Conservation (phyloP, 257 asterid species). For the Solanum chaucha region DNA sequence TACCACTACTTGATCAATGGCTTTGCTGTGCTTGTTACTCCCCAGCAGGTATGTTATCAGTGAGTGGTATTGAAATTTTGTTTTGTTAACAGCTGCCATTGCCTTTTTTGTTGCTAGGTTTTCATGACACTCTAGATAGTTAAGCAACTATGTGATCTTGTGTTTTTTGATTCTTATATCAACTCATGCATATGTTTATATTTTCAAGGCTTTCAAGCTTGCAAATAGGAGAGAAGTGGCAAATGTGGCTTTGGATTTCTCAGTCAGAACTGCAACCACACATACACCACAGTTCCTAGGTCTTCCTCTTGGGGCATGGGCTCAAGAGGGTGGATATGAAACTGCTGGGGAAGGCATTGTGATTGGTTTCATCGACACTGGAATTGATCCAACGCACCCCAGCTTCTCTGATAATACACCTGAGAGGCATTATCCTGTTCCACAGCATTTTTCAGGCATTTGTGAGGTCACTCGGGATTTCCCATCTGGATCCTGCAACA, state of each 20-base stretch:
- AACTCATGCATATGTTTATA: neutral
- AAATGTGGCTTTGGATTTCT: slow-evolving; percentile 74
- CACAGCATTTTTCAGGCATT: slow-evolving; percentile 76
- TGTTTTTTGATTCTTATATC: neutral
- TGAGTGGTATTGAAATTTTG: neutral
- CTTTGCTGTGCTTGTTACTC: slow-evolving; percentile 82
- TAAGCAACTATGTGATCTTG: neutral
- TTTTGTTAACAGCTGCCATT: neutral
- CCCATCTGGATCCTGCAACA: slow-evolving; percentile 96
- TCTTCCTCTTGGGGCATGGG: slow-evolving; percentile 97
- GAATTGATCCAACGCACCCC: slow-evolving; percentile 87
- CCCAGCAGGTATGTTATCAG: slow-evolving; percentile 50
- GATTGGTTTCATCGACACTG: slow-evolving; percentile 89
- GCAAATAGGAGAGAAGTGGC: slow-evolving; percentile 66
- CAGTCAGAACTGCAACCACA: slow-evolving; percentile 82
- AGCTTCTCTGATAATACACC: slow-evolving; percentile 72
- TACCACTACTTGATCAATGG: slow-evolving; percentile 91
- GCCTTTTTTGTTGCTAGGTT: neutral
- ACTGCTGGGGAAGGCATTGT: slow-evolving; percentile 95
- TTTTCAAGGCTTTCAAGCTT: slow-evolving; percentile 69
- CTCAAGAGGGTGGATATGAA: slow-evolving; percentile 78
- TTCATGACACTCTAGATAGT: neutral
- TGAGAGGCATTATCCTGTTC: slow-evolving; percentile 65
- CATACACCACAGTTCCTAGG: slow-evolving; percentile 97
- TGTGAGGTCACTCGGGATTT: slow-evolving; percentile 96